These are phyloP conservation scores for Phytophthora chlamydospora DNA, from an alignment of 352 stramenopile species.

Conservation along the genomic window DNA sequence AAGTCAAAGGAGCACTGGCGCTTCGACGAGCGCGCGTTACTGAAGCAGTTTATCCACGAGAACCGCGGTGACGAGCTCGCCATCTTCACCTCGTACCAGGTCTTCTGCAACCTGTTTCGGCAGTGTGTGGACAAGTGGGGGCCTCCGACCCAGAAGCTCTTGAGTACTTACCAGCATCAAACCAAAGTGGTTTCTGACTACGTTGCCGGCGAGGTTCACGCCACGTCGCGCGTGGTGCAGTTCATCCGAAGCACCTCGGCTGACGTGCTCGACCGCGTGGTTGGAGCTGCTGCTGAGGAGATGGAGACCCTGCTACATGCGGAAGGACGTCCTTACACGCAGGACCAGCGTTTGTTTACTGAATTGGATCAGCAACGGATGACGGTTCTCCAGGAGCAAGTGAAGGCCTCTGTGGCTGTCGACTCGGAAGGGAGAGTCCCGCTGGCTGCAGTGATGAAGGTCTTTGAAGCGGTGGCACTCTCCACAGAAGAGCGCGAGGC, in stretches of 20 bases:
- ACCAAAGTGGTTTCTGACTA: conserved; percentile 38
- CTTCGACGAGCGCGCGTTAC: conserved; percentile 16
- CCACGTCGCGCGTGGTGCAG: conserved; percentile 24
- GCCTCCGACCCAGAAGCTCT: conserved; percentile 32
- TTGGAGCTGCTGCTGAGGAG: conserved; percentile 18
- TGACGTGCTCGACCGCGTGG: conserved; percentile 20
- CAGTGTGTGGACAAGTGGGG: conserved; percentile 50
- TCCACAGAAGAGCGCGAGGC: conserved; percentile 36
- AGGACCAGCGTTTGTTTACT: conserved; percentile 41
- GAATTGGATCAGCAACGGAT: conserved; percentile 29
- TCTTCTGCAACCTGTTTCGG: conserved; percentile 51
- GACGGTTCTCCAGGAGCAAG: conserved; percentile 19
- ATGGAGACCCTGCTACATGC: conserved; percentile 26
- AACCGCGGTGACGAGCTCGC: conserved; percentile 46
- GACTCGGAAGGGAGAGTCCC: conserved; percentile 8
- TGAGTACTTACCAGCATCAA: conserved; percentile 30
- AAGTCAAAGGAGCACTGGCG: not conserved
- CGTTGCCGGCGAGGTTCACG: conserved; percentile 21
- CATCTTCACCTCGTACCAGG: conserved; percentile 47
- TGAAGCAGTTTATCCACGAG: conserved; percentile 38
- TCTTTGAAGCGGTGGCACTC: conserved; percentile 7
- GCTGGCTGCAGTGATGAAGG: conserved; percentile 25
- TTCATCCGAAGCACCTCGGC: conserved; percentile 23
- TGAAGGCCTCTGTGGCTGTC: conserved; percentile 11
- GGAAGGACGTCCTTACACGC: conserved; percentile 47